Percentiles rank a stretch among this genome's conserved stretches.
phyloP scores from a whole-genome alignment of 768 basidiomycete species.

The Suillus lakei region DNA sequence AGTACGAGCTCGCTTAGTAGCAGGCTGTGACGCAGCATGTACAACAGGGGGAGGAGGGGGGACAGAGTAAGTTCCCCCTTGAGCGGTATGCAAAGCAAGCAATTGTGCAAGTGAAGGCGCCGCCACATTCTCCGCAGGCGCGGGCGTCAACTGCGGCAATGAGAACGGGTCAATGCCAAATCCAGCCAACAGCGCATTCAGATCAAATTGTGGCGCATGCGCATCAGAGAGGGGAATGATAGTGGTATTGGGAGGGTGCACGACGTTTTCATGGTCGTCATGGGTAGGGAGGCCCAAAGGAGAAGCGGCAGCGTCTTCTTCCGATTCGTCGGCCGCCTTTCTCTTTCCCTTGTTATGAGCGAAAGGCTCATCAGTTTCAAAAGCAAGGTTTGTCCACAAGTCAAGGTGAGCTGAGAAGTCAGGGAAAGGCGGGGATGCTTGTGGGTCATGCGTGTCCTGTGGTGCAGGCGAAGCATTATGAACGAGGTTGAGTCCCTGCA shows the following conservation, averaged over 20 bases:
- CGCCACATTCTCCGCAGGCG: conserved; percentile 32
- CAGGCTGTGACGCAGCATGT: conserved; percentile 30
- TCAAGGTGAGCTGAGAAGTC: conserved; percentile 80
- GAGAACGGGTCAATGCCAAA: conserved; percentile 50
- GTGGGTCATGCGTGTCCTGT: conserved; percentile 56
- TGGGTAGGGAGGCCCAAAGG: conserved; percentile 43
- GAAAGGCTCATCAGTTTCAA: conserved; percentile 72
- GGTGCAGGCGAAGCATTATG: conserved; percentile 53
- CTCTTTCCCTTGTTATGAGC: conserved; percentile 40
- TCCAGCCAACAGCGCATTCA: conserved; percentile 39
- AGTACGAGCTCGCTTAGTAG: conserved; percentile 60
- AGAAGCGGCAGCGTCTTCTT: conserved; percentile 40
- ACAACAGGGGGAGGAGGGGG: conserved; percentile 23
- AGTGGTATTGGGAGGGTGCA: conserved; percentile 47
- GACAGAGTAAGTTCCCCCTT: conserved; percentile 27
- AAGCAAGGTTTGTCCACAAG: conserved; percentile 83
- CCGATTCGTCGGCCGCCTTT: conserved; percentile 38
- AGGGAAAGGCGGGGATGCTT: conserved; percentile 66
- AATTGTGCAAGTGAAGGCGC: conserved; percentile 73
- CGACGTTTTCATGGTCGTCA: conserved; percentile 64
- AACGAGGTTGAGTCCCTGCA: conserved; percentile 84
- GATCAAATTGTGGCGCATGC: conserved; percentile 49
- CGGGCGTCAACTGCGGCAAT: conserved; percentile 30
- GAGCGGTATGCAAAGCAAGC: conserved; percentile 60
- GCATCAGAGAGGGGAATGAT: conserved; percentile 40